These are phyloP conservation scores for Blastobotrys ciferrii DNA, from an alignment of 1,139 yeast species.

Conservation along the genomic window DNA sequence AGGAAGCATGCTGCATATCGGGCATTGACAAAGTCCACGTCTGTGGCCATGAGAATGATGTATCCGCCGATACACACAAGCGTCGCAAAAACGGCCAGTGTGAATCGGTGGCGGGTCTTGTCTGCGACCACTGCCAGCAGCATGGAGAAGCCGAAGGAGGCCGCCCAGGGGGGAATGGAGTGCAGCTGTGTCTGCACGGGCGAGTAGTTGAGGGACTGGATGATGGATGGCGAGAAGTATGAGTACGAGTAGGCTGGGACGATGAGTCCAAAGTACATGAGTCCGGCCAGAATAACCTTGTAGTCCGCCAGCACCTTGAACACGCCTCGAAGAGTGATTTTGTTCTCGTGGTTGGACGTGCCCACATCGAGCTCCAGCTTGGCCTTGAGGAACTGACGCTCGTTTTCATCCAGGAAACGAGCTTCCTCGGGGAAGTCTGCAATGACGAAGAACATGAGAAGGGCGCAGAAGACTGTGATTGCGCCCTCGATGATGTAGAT, in stretches of 20 bases:
- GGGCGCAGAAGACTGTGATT: constrained; percentile 60
- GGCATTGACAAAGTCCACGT: constrained; percentile 35
- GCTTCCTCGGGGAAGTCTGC: constrained; percentile 76
- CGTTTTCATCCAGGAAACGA: constrained; percentile 43
- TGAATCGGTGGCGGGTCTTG: constrained; percentile 44
- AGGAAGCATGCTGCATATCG: constrained; percentile 75
- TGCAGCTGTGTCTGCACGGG: constrained; percentile 63
- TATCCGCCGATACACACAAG: constrained; percentile 54
- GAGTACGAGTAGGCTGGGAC: constrained; percentile 73
- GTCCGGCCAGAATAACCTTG: constrained; percentile 54
- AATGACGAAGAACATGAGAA: constrained; percentile 59
- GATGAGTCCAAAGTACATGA: constrained; percentile 60
- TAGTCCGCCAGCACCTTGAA: constrained; percentile 38
- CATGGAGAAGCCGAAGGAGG: constrained; percentile 57
- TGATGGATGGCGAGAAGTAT: constrained; percentile 65
- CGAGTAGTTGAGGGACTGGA: constrained; percentile 54
- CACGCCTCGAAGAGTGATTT: constrained; percentile 35
- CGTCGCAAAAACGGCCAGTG: constrained; percentile 46
- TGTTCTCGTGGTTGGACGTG: constrained; percentile 39
- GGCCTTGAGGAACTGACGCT: constrained; percentile 41
- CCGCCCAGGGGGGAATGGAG: constrained; percentile 72
- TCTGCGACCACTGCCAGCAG: constrained; percentile 38
- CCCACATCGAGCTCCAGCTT: constrained; percentile 47
- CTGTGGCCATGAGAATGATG: constrained; percentile 45
- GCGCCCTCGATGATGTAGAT: constrained; percentile 72